Percentiles rank a stretch among this genome's conserved stretches.
Evolutionary conservation across 345 rosid species (phyloP).

Genomic region (Sisymbrium altissimum): DNA sequence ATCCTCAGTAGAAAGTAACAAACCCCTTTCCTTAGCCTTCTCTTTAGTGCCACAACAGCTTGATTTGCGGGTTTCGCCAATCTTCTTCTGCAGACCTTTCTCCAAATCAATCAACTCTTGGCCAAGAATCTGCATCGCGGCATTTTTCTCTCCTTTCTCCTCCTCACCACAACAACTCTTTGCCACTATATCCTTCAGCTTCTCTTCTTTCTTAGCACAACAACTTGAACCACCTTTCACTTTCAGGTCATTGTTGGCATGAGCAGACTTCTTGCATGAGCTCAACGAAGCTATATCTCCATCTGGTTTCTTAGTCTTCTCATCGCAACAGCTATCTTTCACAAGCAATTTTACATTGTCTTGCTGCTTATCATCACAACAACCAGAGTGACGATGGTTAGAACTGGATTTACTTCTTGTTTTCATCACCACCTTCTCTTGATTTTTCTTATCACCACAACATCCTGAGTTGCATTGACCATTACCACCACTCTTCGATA

Average conservation of each 20-base stretch:
- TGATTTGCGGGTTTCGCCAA: constrained; percentile 25
- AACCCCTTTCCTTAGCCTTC: constrained; percentile 9
- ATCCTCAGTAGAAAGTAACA: background rate
- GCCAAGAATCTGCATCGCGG: background rate
- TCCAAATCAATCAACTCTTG: background rate
- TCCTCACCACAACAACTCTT: constrained; percentile 20
- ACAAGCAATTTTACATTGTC: constrained; percentile 14
- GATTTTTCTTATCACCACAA: constrained; percentile 27
- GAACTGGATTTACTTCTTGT: constrained; percentile 6
- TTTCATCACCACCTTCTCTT: constrained; percentile 21
- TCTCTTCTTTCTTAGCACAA: constrained; percentile 19
- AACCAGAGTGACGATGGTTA: constrained; percentile 22
- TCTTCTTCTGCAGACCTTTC: constrained; percentile 15
- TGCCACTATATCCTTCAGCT: background rate
- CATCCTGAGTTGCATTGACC: constrained; percentile 28
- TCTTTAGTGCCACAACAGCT: constrained; percentile 25
- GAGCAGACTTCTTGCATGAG: constrained; percentile 33
- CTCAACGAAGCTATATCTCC: constrained; percentile 8
- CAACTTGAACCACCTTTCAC: constrained; percentile 19
- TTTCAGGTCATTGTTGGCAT: constrained; percentile 11
- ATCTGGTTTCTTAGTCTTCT: constrained; percentile 2
- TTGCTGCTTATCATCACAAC: constrained; percentile 27
- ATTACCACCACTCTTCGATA: constrained; percentile 8
- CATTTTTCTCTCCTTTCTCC: background rate
- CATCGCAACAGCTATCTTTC: constrained; percentile 22